These are phyloP conservation scores for Phanerochaete sordida DNA, from an alignment of 768 basidiomycete genomes.

Conservation along the genomic window DNA sequence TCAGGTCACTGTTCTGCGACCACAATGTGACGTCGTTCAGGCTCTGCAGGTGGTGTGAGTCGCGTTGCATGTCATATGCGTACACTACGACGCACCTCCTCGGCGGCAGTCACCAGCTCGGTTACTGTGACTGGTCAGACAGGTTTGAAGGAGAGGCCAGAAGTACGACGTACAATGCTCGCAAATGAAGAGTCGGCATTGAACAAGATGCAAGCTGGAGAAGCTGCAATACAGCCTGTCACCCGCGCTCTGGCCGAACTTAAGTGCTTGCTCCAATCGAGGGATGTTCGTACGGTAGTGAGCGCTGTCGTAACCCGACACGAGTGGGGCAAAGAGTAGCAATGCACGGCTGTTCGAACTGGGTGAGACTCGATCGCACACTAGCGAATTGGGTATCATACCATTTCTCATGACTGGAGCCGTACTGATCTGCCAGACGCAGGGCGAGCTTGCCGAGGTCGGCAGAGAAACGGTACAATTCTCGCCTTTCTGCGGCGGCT, in stretches of 20 bases:
- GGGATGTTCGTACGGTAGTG: conserved; percentile 62
- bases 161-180: conserved; percentile 49
- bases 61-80: not conserved
- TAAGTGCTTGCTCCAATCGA: conserved; percentile 57
- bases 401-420: conserved; percentile 68
- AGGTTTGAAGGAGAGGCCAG: not conserved
- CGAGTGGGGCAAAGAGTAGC: conserved; percentile 57
- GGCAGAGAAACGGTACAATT: conserved; percentile 63
- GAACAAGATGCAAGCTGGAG: conserved; percentile 50
- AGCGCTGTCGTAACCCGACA: conserved; percentile 63
- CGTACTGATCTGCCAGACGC: conserved; percentile 62
- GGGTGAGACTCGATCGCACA: conserved; percentile 1
- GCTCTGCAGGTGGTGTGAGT: conserved; percentile 34
- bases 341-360: conserved; percentile 49
- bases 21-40: conserved; percentile 52
- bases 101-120: conserved; percentile 52
- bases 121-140: conserved; percentile 38
- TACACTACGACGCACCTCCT: conserved; percentile 45
- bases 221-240: conserved; percentile 68
- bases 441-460: conserved; percentile 66
- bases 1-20: conserved; percentile 51
- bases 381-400: conserved; percentile 21
- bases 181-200: conserved; percentile 54
- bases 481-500: conserved; percentile 56
- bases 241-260: conserved; percentile 63